A percentile compares a stretch with the other conserved stretches of the same genome.
phyloP scores from a whole-genome alignment of 352 stramenopile species.

The Phytopythium litorale region DNA sequence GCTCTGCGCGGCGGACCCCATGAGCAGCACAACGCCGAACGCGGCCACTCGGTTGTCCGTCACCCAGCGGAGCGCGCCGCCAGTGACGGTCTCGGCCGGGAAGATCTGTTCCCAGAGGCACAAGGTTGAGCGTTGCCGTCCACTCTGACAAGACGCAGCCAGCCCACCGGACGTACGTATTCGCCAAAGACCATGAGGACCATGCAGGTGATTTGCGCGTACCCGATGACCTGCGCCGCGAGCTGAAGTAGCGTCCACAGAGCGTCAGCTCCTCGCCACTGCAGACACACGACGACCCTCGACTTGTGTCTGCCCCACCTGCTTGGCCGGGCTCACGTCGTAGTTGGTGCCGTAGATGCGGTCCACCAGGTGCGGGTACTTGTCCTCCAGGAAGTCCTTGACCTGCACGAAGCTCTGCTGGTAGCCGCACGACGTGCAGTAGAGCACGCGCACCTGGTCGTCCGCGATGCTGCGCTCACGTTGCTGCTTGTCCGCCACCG shows the following conservation, averaged over 20 bases:
- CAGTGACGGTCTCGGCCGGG: conserved; percentile 36
- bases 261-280: neutral
- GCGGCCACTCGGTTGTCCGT: conserved; percentile 66
- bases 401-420: conserved; percentile 76
- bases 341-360: conserved; percentile 62
- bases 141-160: neutral
- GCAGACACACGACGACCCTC: too few species aligned
- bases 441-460: conserved; percentile 60
- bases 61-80: conserved; percentile 53
- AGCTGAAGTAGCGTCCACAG: conserved; percentile 17
- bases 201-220: conserved; percentile 46
- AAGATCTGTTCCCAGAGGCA: conserved; percentile 33
- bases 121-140: neutral
- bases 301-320: conserved; percentile 16
- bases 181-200: conserved; percentile 63
- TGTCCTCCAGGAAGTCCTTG: conserved; percentile 63
- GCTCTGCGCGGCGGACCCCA: conserved; percentile 55
- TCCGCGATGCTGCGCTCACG: conserved; percentile 42
- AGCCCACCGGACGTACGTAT: conserved; percentile 30
- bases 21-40: conserved; percentile 64
- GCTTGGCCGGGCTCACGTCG: conserved; percentile 47
- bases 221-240: conserved; percentile 36
- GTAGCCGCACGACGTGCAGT: conserved; percentile 78
- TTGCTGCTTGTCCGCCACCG: conserved; percentile 9
- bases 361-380: conserved; percentile 66